Base-by-base conservation (phyloP, 257 asterid genomes). In the Solanum ossicruentum region DNA sequence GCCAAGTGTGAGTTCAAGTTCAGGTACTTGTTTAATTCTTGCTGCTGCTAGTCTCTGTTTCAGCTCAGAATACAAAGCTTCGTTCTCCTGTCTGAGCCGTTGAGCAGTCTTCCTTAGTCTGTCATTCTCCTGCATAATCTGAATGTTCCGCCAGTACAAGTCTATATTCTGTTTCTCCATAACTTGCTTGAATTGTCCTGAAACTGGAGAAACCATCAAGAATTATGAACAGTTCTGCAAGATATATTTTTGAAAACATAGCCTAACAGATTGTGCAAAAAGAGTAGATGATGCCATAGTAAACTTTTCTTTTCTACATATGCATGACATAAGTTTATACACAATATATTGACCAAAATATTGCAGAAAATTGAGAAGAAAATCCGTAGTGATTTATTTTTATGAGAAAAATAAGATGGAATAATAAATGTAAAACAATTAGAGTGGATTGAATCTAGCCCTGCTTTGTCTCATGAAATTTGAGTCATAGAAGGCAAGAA, bases 51-150 rank as follows among this genome's bases (percentile, higher is more conserved):
- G 85, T 55, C 65, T 85, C 45, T 86, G 86, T 20, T 69, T 84
- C 12, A 86, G 86, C 82, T 86, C 84, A 79, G 67, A 17, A 63
- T 83, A 85, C 73, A 86, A 66, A n/a, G 82, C 86, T 51, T 83
- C 86, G 9, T 86, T 86, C 84, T 86, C 88, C 66, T 86, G 86
- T 78, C 85, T 86, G 45, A 86, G 88, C 21, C 70, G 63, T 63
- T 78, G 86, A 17, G 88, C 88, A 58, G 81, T 83, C 86, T 83
- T 86, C 84, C 88, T 77, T 73, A 86, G 88, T 77, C 84, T 83
- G 55, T 86, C 86, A 55, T 86, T 86, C 84, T 86, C 88, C 39
- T 55, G 61, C 86, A 77, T 77, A 65, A 86, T 86, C 69, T 83
- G 54, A 51, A 85, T 83, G 79, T 86, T 86, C 51, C 84, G 81